Percentiles rank a stretch among this genome's conserved stretches.
These are phyloP conservation scores for Aspergillus sp. DNA, from an alignment of 2,329 filamentous ascomycete species.

Conservation along the genomic window DNA sequence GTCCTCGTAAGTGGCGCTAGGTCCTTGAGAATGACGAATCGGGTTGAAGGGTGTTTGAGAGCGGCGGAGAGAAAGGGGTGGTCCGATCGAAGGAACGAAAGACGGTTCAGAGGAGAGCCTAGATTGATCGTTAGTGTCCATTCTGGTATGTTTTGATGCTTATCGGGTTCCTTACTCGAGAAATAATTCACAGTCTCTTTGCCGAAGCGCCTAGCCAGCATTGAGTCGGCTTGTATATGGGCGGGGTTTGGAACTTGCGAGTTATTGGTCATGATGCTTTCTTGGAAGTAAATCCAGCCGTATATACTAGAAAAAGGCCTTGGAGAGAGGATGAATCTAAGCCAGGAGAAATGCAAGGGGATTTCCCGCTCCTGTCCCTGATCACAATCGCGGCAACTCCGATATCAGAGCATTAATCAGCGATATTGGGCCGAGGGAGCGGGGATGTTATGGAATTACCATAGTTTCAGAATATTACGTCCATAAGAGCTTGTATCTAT, in stretches of 20 bases:
- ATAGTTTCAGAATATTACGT: not conserved
- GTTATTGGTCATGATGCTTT: conserved; percentile 26
- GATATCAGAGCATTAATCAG: conserved; percentile 18
- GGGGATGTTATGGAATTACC: conserved; percentile 3
- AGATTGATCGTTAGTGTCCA: not conserved
- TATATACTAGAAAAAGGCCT: not conserved
- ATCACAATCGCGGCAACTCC: conserved; percentile 2
- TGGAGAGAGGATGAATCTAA: not conserved
- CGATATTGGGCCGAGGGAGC: conserved; percentile 3
- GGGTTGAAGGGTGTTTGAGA: conserved; percentile 47
- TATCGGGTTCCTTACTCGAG: conserved; percentile 38
- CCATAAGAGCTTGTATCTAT: not conserved
- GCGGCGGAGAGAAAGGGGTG: conserved; percentile 50
- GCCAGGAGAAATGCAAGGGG: not conserved
- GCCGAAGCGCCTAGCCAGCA: conserved; percentile 50
- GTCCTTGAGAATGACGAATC: conserved; percentile 76
- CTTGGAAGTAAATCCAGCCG: not conserved
- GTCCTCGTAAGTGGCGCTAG: conserved; percentile 71
- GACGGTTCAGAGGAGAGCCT: conserved; percentile 52
- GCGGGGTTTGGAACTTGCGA: conserved; percentile 56
- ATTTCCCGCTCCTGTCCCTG: not conserved
- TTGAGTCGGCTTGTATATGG: conserved; percentile 59
- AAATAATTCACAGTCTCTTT: conserved; percentile 54
- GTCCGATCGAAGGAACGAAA: conserved; percentile 51
- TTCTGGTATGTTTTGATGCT: not conserved